These are phyloP conservation scores for Kazachstania kunashirensis DNA, from an alignment of 805 yeast species.

Conservation along the genomic window DNA sequence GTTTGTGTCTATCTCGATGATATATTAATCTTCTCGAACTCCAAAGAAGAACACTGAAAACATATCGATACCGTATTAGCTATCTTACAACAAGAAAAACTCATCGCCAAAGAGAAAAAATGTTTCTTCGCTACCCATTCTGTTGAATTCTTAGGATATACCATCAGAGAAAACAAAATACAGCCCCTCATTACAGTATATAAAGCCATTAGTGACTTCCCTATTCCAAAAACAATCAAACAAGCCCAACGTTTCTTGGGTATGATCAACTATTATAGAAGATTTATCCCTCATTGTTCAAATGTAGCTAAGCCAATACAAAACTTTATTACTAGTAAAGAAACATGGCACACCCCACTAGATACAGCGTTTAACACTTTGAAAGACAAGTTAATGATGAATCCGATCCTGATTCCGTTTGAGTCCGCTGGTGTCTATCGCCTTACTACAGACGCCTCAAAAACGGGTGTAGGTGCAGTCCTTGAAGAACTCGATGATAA, in stretches of 20 bases:
- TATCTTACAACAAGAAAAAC: conserved; percentile 1
- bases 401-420: conserved; percentile 6
- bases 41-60: conserved; percentile 8
- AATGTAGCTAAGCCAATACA: conserved; percentile 7
- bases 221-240: too few species aligned
- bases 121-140: conserved; percentile 6
- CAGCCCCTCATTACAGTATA: too few species aligned
- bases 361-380: conserved; percentile 1
- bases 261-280: conserved; percentile 11
- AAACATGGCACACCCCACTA: conserved; percentile 4
- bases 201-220: too few species aligned
- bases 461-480: conserved; percentile 12
- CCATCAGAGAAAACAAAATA: conserved; percentile 3
- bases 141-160: conserved; percentile 12
- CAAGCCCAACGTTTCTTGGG: conserved; percentile 13
- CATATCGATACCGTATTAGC: conserved; percentile 9
- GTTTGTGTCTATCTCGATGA: conserved; percentile 13
- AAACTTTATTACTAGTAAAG: conserved; percentile 1
- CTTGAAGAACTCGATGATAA: conserved; percentile 8
- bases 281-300: conserved; percentile 11
- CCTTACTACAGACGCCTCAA: conserved; percentile 12
- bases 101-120: conserved; percentile 11
- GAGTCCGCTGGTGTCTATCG: conserved; percentile 1
- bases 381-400: background rate
- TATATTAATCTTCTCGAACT: conserved; percentile 8